A percentile compares a stretch with the other conserved stretches of the same genome.
Evolutionary conservation across 2,329 filamentous ascomycete genomes (phyloP).

Genomic region (Apiospora rasikravindrae): DNA sequence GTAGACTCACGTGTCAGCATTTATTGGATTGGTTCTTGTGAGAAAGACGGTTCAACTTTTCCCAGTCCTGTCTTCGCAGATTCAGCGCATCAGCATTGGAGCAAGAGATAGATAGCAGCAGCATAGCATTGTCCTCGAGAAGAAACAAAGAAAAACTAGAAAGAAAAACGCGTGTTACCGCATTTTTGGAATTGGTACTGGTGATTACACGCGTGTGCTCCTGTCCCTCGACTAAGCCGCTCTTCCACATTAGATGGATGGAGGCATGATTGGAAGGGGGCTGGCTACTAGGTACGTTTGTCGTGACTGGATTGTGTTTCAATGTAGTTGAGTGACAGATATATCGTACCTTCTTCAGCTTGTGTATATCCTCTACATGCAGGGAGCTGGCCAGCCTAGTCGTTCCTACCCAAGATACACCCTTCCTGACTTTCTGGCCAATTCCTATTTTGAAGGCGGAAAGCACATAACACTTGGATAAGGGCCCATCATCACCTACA

Average conservation of each 20-base stretch:
- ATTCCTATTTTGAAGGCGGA: neutral
- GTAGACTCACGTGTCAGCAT: neutral
- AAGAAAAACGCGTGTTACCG: neutral
- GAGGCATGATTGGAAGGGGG: no score
- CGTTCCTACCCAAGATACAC: neutral
- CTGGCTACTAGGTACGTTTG: no score
- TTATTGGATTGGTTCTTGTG: neutral
- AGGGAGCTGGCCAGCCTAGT: neutral
- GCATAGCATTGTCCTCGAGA: neutral
- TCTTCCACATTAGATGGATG: no score
- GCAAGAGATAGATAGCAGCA: constrained; percentile 1
- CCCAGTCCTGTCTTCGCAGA: neutral
- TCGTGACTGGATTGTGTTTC: no score
- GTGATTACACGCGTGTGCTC: no score
- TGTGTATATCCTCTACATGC: neutral
- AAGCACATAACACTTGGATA: neutral
- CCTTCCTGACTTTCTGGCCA: neutral
- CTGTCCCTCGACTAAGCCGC: no score
- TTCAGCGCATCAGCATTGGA: neutral
- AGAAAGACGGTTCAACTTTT: neutral
- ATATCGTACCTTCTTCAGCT: neutral
- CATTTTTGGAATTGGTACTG: no score
- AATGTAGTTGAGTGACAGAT: neutral
- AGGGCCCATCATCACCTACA: neutral
- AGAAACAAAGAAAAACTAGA: neutral